Conservation (phyloP, 78 protist genomes). For the Cyanophora paradoxa region DNA sequence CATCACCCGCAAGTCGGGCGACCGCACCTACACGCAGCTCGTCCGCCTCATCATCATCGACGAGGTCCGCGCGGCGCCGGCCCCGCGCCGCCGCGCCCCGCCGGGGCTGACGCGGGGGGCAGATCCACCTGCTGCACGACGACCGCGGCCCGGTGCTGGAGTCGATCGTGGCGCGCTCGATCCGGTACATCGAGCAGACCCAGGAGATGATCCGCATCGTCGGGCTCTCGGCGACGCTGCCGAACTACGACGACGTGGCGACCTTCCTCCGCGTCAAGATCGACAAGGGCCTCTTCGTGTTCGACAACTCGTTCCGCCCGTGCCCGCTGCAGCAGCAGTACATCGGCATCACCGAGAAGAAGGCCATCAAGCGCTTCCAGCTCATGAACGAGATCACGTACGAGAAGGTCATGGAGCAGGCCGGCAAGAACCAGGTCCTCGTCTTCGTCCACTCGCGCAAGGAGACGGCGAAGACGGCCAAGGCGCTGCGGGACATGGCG, state of each 20-base stretch:
- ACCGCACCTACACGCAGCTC: conserved; percentile 73
- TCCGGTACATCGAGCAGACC: conserved; percentile 60
- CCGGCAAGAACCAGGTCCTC: conserved; percentile 66
- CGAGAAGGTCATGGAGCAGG: conserved; percentile 65
- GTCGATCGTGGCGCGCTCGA: conserved; percentile 82
- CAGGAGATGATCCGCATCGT: conserved; percentile 84
- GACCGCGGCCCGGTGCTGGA: conserved; percentile 98
- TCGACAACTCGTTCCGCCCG: conserved; percentile 89
- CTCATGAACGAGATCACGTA: conserved; percentile 88
- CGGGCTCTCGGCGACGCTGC: conserved; percentile 98
- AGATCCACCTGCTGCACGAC: conserved; percentile 98
- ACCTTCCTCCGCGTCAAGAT: conserved; percentile 83
- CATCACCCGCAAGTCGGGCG: conserved; percentile 94
- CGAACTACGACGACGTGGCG: conserved; percentile 98
- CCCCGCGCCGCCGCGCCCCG: no score
- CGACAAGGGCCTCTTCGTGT: conserved; percentile 76
- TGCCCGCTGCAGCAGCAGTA: conserved; percentile 91
- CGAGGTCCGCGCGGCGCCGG: no score
- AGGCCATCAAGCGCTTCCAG: conserved; percentile 70
- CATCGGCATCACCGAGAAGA: conserved; percentile 87
- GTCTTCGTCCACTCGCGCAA: conserved; percentile 97
- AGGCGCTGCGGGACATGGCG: conserved; percentile 46
- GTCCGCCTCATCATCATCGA: conserved; percentile 75
- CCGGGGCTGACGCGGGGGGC: no score
- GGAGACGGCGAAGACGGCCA: conserved; percentile 91